These are phyloP conservation scores for Geum urbanum DNA, from an alignment of 306 rosid genomes.

Conservation along the genomic window DNA sequence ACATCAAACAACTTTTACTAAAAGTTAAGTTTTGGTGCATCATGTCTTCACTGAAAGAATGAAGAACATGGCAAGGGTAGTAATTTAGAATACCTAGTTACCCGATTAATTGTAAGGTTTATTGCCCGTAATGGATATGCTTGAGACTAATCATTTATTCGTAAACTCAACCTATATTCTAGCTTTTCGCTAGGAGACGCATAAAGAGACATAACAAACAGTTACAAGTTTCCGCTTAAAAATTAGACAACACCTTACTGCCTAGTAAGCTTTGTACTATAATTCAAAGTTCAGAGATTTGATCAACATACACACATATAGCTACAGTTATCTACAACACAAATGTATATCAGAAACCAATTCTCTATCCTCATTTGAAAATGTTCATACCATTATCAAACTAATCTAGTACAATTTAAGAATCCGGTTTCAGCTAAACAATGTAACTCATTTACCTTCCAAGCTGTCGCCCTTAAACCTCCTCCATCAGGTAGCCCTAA, in stretches of 20 bases:
- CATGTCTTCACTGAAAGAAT: not conserved
- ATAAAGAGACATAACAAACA: not conserved
- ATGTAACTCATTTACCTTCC: conserved; percentile 56
- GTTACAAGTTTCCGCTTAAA: not conserved
- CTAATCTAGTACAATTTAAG: not conserved
- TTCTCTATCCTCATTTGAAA: not conserved
- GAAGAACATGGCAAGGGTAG: not conserved
- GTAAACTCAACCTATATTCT: not conserved
- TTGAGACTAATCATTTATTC: not conserved
- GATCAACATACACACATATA: not conserved
- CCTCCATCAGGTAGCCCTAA: conserved; percentile 72
- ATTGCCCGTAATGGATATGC: not conserved
- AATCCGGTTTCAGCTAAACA: not conserved
- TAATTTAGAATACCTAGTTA: not conserved
- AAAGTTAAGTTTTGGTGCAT: not conserved
- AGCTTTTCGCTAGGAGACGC: not conserved
- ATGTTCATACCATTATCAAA: not conserved
- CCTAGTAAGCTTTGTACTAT: not conserved
- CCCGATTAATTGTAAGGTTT: not conserved
- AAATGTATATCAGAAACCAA: not conserved
- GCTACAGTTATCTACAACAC: not conserved
- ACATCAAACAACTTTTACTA: not conserved
- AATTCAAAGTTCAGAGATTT: not conserved
- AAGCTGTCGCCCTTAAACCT: conserved; percentile 57
- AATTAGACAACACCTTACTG: not conserved